Base-by-base conservation (phyloP, 371 early-diverging fungal species). In the Lichtheimia corymbifera region DNA sequence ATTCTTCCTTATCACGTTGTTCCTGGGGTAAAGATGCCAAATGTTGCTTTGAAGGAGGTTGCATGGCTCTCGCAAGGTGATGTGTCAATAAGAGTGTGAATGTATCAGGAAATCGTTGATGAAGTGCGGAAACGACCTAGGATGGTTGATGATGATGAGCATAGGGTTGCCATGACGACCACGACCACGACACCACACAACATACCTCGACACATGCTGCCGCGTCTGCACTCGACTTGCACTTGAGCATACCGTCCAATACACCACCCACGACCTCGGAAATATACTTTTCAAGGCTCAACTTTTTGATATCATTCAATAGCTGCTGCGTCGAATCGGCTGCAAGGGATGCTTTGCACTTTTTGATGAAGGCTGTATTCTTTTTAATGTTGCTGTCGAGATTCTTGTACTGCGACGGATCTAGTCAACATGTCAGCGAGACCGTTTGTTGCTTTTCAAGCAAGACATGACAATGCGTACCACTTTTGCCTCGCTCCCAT, bases 351-450 rank as follows among this genome's bases (percentile, higher is more conserved):
- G 93, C 80, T 63, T 91, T 91, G 72, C 96, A 91, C 71, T 94
- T 96, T 67, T 94, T 93, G 57, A 96, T 93, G 68, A 98, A 97
- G 5, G 91, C 87, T 3, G 94, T 93, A 75, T 97, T 97, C 81
- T 97, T 97, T 70, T 97, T 98, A 58, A 98, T 90, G 73, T 93
- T 96, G 62, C 96, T 92, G 68, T 98, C 99, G 17, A 97, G 88
- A 55, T 86, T 91, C 53, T 77, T 77, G 42, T 58, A 65, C 44
- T 65, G 60, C 43, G 63, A 41, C 17, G 61, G 59, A 62, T 73
- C 74, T 73, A 55, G 22, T 6, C 15, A 53, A 40, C 43, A 53
- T 24, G 6, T 18, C 18, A 15, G 18, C 25, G 24, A 6, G 9
- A 5, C 17, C 5, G 17, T 54, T 17, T 17, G 2, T 6, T 15